Percentiles rank a stretch among this genome's conserved stretches.
These are phyloP conservation scores for Aspergillus sp. DNA, from an alignment of 2,329 filamentous ascomycete species.

Conservation along the genomic window DNA sequence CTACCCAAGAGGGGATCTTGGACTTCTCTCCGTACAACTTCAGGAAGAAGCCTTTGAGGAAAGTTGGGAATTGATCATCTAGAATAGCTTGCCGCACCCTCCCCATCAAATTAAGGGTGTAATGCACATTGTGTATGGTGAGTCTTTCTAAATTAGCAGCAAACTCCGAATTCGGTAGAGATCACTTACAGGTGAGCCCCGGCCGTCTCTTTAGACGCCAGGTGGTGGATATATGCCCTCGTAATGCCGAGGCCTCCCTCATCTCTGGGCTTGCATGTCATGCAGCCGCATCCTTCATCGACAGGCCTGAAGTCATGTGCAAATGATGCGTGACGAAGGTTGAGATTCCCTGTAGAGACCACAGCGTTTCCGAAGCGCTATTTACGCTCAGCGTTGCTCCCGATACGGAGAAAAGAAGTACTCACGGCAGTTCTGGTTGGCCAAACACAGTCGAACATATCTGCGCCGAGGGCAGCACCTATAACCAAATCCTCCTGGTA, in stretches of 20 bases:
- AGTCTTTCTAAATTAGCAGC: slow-evolving; percentile 51
- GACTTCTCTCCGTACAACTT: slow-evolving; percentile 66
- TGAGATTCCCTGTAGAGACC: slow-evolving; percentile 76
- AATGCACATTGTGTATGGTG: slow-evolving; percentile 95
- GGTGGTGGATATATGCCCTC: slow-evolving; percentile 85
- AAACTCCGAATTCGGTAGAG: not conserved
- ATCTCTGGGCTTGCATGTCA: slow-evolving; percentile 66
- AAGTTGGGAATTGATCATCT: slow-evolving; percentile 75
- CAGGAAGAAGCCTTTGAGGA: slow-evolving; percentile 75
- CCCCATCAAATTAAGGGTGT: slow-evolving; percentile 82
- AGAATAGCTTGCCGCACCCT: slow-evolving; percentile 74
- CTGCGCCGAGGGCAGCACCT: slow-evolving; percentile 87
- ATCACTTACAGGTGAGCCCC: slow-evolving; percentile 66
- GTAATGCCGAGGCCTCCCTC: slow-evolving; percentile 79
- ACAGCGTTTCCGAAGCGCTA: slow-evolving; percentile 90
- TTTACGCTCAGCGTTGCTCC: not conserved
- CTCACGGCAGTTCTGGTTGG: slow-evolving; percentile 83
- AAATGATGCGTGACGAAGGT: slow-evolving; percentile 74
- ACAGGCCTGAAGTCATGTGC: slow-evolving; percentile 79
- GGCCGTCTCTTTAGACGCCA: slow-evolving; percentile 90
- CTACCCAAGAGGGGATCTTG: slow-evolving; percentile 79
- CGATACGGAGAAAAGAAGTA: not conserved
- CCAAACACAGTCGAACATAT: slow-evolving; percentile 99
- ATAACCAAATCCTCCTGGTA: slow-evolving; percentile 96
- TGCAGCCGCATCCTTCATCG: slow-evolving; percentile 78